A percentile compares a stretch with the other conserved stretches of the same genome.
Conservation (phyloP, 352 stramenopile species). For the Globisporangium radiosum region DNA sequence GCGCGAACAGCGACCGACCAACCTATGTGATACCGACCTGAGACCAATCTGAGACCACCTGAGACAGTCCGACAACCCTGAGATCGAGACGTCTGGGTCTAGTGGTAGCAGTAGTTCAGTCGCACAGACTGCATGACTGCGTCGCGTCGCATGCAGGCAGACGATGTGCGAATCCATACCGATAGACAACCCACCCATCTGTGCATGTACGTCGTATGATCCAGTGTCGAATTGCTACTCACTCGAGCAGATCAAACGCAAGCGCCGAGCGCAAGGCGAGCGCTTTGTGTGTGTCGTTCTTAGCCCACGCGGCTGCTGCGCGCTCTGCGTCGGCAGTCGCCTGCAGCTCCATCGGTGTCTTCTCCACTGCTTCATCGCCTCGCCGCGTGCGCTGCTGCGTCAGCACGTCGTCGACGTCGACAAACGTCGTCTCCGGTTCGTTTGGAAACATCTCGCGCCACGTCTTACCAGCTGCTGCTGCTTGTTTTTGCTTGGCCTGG, state of each 20-base stretch:
- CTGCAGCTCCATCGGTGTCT: conserved; percentile 14
- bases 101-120: too few relatives aligned
- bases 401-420: conserved; percentile 70
- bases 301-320: conserved; percentile 42
- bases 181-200: too few relatives aligned
- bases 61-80: too few relatives aligned
- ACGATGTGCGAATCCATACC: too few relatives aligned
- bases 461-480: conserved; percentile 48
- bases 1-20: not conserved
- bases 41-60: too few relatives aligned
- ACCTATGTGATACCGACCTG: not conserved
- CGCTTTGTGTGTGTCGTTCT: conserved; percentile 24
- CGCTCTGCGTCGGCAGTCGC: conserved; percentile 36
- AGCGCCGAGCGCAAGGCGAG: conserved; percentile 52
- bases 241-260: conserved; percentile 54
- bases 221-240: not conserved
- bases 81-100: too few relatives aligned
- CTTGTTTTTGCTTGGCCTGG: conserved; percentile 46
- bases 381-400: conserved; percentile 34
- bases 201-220: not conserved
- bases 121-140: too few relatives aligned
- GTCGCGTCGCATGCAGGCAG: too few relatives aligned
- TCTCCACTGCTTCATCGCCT: conserved; percentile 11
- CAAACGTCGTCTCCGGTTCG: conserved; percentile 68
- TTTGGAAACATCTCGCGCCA: conserved; percentile 79